Base-by-base conservation (phyloP, 805 yeast genomes). In the Pichia scutulata region DNA sequence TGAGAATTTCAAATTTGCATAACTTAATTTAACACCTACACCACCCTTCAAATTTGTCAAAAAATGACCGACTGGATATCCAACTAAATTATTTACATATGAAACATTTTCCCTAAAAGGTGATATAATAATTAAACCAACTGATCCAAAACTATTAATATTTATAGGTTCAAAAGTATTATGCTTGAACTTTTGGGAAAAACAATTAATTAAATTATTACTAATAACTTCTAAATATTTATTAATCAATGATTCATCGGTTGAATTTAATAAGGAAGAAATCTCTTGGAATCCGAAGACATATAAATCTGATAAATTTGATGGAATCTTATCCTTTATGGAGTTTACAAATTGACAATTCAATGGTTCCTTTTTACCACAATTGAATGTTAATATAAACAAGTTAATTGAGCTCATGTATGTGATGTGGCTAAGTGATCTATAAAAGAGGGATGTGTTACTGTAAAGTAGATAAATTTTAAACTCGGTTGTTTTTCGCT, bases 11-110 rank as follows among this genome's bases (percentile, higher is more conserved):
- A 48, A 40, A 4, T 54, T 53, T 4, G 60, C 58, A 48, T 69
- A 70, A 1, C 54, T 55, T n/a, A 86, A 58, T 41, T 90, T 68
- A 1, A 84, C 46, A 0, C 84, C 87, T 1, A 77, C 81, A 0
- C 81, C 90, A 0, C 96, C 96, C 63, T 90, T 90, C 58, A 86
- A 62, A 48, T 82, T 78, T 0, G 92, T 80, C 51, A 73, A 70
- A 8, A 74, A 71, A 49, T 70, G 61, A 2, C 97, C 96, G 53
- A 81, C 70, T 18, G 78, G 74, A 19, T 68, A 69, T 12, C 60
- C 62, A 22, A 71, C 59, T 7, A 64, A 58, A 24, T 49, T 47
- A 14, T 48, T 30, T 19, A 63, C 42, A 14, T 49, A 53, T 18
- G 46, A 48, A 41, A 64, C 23, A 49, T 64, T 66, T 18, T 63